Percentiles rank a stretch among this genome's conserved stretches.
Conservation (phyloP, 2,329 filamentous ascomycete species). For the Monosporascus sp. region DNA sequence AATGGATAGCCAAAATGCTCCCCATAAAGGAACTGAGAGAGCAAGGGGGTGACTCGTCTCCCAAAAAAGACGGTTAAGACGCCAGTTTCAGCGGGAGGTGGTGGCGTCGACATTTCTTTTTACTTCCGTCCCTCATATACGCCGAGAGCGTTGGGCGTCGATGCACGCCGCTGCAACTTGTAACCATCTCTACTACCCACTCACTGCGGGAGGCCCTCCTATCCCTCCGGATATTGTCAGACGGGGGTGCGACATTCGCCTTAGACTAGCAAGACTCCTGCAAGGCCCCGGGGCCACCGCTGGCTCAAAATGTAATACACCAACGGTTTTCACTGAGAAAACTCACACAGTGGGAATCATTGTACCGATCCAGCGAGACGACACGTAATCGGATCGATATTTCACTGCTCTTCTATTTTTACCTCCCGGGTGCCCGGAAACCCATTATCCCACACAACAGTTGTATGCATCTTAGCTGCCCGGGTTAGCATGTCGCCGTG, state of each 20-base stretch:
- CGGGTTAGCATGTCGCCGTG: no score
- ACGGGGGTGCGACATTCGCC: not conserved
- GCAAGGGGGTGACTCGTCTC: slow-evolving; percentile 7
- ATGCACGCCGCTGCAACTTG: not conserved
- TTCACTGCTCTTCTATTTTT: not conserved
- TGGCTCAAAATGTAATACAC: not conserved
- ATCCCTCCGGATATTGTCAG: not conserved
- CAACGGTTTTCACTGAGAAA: not conserved
- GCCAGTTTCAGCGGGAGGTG: no score
- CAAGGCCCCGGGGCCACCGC: not conserved
- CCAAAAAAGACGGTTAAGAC: slow-evolving; percentile 1
- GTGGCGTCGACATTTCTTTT: no score
- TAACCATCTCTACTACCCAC: not conserved
- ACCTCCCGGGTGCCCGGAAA: not conserved
- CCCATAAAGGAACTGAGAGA: slow-evolving; percentile 48
- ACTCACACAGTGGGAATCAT: not conserved
- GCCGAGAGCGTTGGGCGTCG: no score
- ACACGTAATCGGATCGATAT: not conserved
- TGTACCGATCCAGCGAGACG: not conserved
- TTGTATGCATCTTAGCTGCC: not conserved
- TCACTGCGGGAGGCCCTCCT: not conserved
- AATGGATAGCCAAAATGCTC: slow-evolving; percentile 56
- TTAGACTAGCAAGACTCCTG: not conserved
- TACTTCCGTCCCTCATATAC: no score
- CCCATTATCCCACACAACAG: not conserved